Evolutionary conservation across 2,329 filamentous ascomycete genomes (phyloP).

Genomic region (Lasiodiplodia gonubiensis): DNA sequence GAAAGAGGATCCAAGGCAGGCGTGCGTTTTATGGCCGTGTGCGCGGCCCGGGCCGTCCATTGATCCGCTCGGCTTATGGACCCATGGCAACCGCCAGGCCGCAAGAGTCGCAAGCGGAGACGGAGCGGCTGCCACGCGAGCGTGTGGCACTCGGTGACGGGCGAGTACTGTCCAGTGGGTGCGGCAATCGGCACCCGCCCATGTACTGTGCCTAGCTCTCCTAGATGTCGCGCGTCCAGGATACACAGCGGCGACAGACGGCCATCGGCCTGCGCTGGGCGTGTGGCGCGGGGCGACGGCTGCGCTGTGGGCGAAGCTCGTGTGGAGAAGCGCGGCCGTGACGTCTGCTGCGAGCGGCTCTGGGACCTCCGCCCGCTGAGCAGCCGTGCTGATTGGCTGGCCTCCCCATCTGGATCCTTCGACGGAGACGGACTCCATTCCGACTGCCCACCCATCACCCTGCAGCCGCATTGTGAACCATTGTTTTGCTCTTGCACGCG

Average conservation of each 20-base stretch:
- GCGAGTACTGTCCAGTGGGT: not conserved
- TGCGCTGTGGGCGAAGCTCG: constrained; percentile 12
- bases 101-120: not conserved
- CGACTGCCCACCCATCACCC: constrained; percentile 9
- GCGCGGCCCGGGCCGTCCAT: constrained; percentile 12
- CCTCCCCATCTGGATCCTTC: not conserved
- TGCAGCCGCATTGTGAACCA: constrained; percentile 21
- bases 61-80: constrained; percentile 15
- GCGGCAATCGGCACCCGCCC: constrained; percentile 3
- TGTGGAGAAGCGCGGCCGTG: constrained; percentile 11
- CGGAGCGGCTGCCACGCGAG: constrained; percentile 7
- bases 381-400: constrained; percentile 7
- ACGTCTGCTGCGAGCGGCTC: constrained; percentile 21
- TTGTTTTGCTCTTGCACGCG: constrained; percentile 11
- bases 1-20: constrained; percentile 18
- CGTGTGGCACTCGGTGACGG: not conserved
- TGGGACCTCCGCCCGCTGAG: not conserved
- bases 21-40: constrained; percentile 17
- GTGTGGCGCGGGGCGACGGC: not conserved
- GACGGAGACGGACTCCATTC: constrained; percentile 11
- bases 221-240: too few species aligned
- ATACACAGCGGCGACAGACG: not conserved
- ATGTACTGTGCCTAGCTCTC: not conserved
- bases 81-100: not conserved
- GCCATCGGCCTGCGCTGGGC: too few species aligned